Percentiles rank a stretch among this genome's conserved stretches.
These are phyloP conservation scores for Saccharomycopsis sp. DNA, from an alignment of 805 yeast species.

Conservation along the genomic window DNA sequence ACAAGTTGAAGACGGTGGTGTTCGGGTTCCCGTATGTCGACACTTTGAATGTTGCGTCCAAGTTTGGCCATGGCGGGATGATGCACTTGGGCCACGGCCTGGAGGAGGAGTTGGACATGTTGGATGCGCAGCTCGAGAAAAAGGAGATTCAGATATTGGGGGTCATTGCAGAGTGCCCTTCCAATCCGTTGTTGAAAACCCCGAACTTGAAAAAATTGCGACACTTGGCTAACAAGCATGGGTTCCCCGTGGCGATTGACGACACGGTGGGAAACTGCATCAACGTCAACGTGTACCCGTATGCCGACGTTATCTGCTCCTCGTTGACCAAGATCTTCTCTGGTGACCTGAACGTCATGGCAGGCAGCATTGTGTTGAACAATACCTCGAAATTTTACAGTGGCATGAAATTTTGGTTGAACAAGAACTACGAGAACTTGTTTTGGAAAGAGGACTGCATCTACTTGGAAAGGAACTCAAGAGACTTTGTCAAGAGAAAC, in stretches of 20 bases:
- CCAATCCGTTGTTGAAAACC: conserved; percentile 84
- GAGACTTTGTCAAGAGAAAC: conserved; percentile 71
- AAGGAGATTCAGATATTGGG: conserved; percentile 58
- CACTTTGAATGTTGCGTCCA: conserved; percentile 72
- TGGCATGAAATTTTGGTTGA: conserved; percentile 40
- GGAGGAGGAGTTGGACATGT: conserved; percentile 47
- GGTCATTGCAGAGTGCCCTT: conserved; percentile 87
- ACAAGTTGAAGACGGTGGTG: conserved; percentile 62
- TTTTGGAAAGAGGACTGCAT: conserved; percentile 95
- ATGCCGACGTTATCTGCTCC: conserved; percentile 78
- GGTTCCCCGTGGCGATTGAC: conserved; percentile 78
- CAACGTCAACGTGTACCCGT: conserved; percentile 72
- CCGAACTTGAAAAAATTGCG: conserved; percentile 66
- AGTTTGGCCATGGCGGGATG: conserved; percentile 91
- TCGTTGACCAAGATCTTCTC: conserved; percentile 88
- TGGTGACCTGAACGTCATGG: conserved; percentile 94
- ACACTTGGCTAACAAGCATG: conserved; percentile 54
- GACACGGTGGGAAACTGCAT: conserved; percentile 91
- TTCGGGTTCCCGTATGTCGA: conserved; percentile 97
- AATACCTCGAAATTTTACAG: conserved; percentile 46
- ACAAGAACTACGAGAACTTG: conserved; percentile 55
- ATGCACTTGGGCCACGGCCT: conserved; percentile 82
- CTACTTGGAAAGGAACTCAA: conserved; percentile 81
- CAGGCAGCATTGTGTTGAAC: conserved; percentile 78
- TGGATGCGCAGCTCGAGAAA: conserved; percentile 50